Percentiles rank a stretch among this genome's conserved stretches.
phyloP scores from a whole-genome alignment of 176 grass and related monocot genomes.

The Oryza nivara region DNA sequence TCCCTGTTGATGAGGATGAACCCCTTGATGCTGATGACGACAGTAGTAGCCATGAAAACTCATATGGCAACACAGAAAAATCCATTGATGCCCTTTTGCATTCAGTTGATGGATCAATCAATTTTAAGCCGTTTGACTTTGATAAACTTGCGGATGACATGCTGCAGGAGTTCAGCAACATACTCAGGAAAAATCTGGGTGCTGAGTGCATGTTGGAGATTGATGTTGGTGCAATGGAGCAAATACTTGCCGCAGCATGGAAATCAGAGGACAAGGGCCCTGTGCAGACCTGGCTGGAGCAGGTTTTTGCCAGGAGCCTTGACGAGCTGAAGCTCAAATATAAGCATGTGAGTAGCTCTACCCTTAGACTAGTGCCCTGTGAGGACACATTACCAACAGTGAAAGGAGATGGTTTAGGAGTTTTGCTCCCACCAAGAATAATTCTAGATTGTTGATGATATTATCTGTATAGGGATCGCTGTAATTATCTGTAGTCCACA shows the following conservation, averaged over 20 bases:
- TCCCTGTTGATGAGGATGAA: constrained; percentile 59
- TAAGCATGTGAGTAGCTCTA: constrained; percentile 36
- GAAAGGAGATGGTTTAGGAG: constrained; percentile 45
- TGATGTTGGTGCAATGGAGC: constrained; percentile 61
- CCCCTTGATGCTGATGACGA: constrained; percentile 23
- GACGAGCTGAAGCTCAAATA: constrained; percentile 59
- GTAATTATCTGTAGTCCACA: constrained; percentile 61
- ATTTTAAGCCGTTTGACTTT: constrained; percentile 67
- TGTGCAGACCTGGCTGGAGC: constrained; percentile 59
- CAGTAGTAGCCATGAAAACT: constrained; percentile 44
- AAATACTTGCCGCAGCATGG: constrained; percentile 74
- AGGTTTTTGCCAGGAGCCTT: constrained; percentile 65
- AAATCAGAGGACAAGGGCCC: constrained; percentile 45
- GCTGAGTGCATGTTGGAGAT: constrained; percentile 59
- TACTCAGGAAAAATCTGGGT: constrained; percentile 38
- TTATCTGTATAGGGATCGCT: constrained; percentile 53
- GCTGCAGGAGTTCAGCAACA: constrained; percentile 56
- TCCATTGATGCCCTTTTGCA: constrained; percentile 57
- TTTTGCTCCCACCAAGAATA: constrained; percentile 77
- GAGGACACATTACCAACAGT: constrained; percentile 29
- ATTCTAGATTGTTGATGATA: constrained; percentile 47
- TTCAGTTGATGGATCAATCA: constrained; percentile 48
- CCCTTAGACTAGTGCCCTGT: constrained; percentile 62
- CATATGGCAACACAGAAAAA: constrained; percentile 40
- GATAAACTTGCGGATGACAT: constrained; percentile 59